Conservation (phyloP, 768 basidiomycete species). For the Tremella mesenterica region DNA sequence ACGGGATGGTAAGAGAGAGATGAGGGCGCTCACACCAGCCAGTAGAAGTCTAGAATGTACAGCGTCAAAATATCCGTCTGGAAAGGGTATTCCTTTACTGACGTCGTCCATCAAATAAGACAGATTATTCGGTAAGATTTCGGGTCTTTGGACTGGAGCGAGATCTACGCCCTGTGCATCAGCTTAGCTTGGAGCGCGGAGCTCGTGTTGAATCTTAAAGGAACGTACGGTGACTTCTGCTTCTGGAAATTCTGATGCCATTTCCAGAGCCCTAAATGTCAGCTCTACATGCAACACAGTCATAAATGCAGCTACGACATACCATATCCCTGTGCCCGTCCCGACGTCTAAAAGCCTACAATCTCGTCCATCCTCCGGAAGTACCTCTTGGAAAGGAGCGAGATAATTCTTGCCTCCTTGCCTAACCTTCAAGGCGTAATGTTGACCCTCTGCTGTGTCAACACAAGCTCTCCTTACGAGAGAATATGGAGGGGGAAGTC, state of each 20-base stretch:
- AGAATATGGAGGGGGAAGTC: not conserved
- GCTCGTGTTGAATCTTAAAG: too few relatives aligned
- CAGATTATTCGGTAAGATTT: slow-evolving; percentile 12
- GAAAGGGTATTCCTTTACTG: slow-evolving; percentile 13
- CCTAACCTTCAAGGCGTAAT: not conserved
- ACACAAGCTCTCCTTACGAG: too few relatives aligned
- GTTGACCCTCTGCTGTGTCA: not conserved
- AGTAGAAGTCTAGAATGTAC: slow-evolving; percentile 14
- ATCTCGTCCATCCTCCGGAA: not conserved
- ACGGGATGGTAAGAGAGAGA: too few relatives aligned
- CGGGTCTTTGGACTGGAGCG: slow-evolving; percentile 10
- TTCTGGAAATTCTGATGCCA: slow-evolving; percentile 16
- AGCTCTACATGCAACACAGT: too few relatives aligned
- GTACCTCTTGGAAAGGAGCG: slow-evolving; percentile 10
- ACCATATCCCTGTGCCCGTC: slow-evolving; percentile 19
- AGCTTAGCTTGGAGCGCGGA: not conserved
- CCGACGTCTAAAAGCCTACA: slow-evolving; percentile 13
- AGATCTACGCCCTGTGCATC: slow-evolving; percentile 6
- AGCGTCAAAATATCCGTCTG: slow-evolving; percentile 11
- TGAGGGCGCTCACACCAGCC: slow-evolving; percentile 10
- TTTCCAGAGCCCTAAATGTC: slow-evolving; percentile 13
- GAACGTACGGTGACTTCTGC: slow-evolving; percentile 3
- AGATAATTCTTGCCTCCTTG: slow-evolving; percentile 10
- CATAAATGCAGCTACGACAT: not conserved
- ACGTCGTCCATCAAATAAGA: slow-evolving; percentile 10